Evolutionary conservation across 164 flowering plant species (phyloP).

Genomic region (Berberis thunbergii): DNA sequence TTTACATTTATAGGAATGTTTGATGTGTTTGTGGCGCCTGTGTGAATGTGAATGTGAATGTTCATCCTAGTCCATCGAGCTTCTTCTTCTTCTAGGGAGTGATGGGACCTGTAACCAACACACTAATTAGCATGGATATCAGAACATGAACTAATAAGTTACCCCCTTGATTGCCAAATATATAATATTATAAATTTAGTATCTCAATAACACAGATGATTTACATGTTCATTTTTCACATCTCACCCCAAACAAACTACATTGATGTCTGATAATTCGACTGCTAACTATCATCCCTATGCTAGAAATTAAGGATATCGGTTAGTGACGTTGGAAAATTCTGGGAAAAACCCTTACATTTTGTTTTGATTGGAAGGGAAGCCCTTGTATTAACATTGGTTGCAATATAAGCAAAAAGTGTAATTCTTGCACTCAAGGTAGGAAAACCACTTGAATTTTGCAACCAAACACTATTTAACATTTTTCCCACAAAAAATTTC

Average conservation of each 20-base stretch:
- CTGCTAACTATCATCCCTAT: no score
- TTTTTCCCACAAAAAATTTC: neutral
- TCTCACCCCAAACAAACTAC: neutral
- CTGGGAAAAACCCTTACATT: no score
- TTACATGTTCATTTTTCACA: neutral
- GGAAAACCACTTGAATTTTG: neutral
- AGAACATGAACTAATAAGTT: neutral
- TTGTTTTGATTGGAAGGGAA: neutral
- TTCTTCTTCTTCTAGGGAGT: slow-evolving; percentile 52
- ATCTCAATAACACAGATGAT: no score
- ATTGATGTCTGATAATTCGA: no score
- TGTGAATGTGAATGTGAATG: slow-evolving; percentile 20
- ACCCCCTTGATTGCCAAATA: neutral
- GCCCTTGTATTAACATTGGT: neutral
- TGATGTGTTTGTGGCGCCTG: slow-evolving; percentile 18
- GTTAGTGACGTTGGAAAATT: no score
- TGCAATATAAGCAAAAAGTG: neutral
- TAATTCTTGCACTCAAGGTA: neutral
- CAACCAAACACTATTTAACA: neutral
- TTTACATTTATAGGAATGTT: slow-evolving; percentile 16
- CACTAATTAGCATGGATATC: neutral
- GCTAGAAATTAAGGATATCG: no score
- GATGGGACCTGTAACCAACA: slow-evolving; percentile 52
- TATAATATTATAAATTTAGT: neutral
- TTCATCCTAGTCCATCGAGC: slow-evolving; percentile 25